Base-by-base conservation (phyloP, 805 yeast genomes). In the Cephaloascus albidus region DNA sequence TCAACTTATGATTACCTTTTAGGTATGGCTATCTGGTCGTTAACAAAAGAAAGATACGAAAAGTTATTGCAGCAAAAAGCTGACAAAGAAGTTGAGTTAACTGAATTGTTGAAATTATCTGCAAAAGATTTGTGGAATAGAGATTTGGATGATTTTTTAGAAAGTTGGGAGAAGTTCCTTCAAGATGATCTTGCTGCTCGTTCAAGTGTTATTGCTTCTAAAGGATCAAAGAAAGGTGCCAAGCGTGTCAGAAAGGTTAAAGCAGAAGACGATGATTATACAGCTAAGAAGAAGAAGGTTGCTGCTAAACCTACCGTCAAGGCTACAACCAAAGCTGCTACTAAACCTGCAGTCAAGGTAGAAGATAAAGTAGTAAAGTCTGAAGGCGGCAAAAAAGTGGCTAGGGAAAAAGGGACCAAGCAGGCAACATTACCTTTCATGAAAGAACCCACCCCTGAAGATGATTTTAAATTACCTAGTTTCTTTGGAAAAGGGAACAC, bases 1-100 rank as follows among this genome's bases (percentile, higher is more conserved):
- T 75, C 87, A 8, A 69, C 81, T 4, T 90, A 78, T 58, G 97
- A 93, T 52, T 93, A 93, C 50, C 68, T 93, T 45, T 68, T 93
- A 39, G 94, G 93, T 39, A 85, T 93, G 96, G 76, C 88, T 28
- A 80, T 93, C 46, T 87, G 96, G 93, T 83, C 96, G 31, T 74
- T 93, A 54, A 90, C 98, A 1, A 72, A 71, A 42, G 98, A 93
- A 61, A 75, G 93, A 50, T 93, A 89, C 54, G 89, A 86, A 51
- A 80, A 75, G 48, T 65, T 93, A 47, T 64, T 88, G 50, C 70
- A 71, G 39, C 94, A 89, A 55, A 73, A 77, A 44, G 85, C 78
- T 41, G 81, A 67, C 19, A 82, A 80, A 51, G 90, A 87, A 54
- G 65, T 58, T 10, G 94, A 85, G 53, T 70, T 90, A 49, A 81